Evolutionary conservation across 768 basidiomycete species (phyloP).

Genomic region (Russula emetica): DNA sequence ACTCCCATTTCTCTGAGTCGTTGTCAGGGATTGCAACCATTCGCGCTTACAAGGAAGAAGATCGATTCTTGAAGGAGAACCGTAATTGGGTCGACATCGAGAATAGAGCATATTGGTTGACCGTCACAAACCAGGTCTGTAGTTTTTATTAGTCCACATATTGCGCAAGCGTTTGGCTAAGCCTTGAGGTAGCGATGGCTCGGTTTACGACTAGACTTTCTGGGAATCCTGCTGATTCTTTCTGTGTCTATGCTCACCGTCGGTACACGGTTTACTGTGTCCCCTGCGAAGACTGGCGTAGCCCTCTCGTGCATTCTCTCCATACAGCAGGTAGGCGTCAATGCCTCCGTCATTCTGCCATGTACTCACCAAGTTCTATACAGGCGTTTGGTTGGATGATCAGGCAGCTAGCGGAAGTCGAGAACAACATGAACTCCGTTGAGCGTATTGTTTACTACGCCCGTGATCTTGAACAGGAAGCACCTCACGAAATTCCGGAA

Average conservation of each 20-base stretch:
- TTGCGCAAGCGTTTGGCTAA: conserved; percentile 54
- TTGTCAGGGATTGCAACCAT: conserved; percentile 84
- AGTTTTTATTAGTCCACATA: background rate
- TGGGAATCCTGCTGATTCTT: conserved; percentile 70
- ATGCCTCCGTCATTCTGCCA: conserved; percentile 16
- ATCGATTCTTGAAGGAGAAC: conserved; percentile 75
- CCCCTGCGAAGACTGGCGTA: conserved; percentile 73
- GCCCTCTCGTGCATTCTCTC: conserved; percentile 75
- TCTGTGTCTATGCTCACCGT: conserved; percentile 77
- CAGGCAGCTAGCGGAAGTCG: conserved; percentile 77
- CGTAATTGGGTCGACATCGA: conserved; percentile 73
- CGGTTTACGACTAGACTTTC: conserved; percentile 82
- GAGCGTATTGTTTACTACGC: conserved; percentile 83
- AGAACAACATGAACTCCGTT: conserved; percentile 92
- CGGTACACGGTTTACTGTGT: conserved; percentile 65
- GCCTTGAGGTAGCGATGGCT: conserved; percentile 79
- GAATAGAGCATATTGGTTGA: conserved; percentile 87
- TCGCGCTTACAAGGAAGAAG: conserved; percentile 76
- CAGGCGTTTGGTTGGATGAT: conserved; percentile 71
- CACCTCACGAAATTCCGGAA: conserved; percentile 60
- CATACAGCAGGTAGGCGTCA: conserved; percentile 58
- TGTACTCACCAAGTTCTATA: conserved; percentile 1
- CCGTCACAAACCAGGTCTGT: conserved; percentile 69
- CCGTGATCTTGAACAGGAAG: conserved; percentile 75
- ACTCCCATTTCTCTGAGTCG: conserved; percentile 91